phyloP scores from a whole-genome alignment of 1,284 basidiomycete species.

The Athelia sp. region DNA sequence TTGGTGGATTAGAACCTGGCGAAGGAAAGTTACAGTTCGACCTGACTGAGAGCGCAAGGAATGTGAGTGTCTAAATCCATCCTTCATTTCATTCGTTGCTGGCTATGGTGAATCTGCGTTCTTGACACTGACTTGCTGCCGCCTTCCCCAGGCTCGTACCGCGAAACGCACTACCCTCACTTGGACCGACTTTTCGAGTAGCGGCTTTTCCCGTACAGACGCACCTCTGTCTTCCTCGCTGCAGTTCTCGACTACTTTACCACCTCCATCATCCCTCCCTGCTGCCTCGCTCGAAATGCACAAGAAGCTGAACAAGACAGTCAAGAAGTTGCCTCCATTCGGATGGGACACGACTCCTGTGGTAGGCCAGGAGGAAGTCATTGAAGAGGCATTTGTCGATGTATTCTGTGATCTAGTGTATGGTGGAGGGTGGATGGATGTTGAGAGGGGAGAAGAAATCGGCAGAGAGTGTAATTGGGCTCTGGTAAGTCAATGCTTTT shows the following conservation, averaged over 20 bases:
- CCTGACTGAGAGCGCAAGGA: conserved; percentile 78
- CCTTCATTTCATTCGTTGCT: not conserved
- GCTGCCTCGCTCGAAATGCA: conserved; percentile 66
- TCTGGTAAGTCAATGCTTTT: conserved; percentile 50
- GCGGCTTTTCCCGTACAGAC: conserved; percentile 77
- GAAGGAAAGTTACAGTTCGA: conserved; percentile 81
- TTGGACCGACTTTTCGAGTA: conserved; percentile 81
- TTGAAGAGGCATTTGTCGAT: conserved; percentile 85
- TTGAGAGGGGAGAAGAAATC: conserved; percentile 65
- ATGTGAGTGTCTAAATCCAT: conserved; percentile 53
- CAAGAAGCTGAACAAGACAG: conserved; percentile 77
- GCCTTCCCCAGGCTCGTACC: conserved; percentile 47
- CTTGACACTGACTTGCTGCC: conserved; percentile 2
- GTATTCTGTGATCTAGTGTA: conserved; percentile 84
- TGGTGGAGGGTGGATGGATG: conserved; percentile 76
- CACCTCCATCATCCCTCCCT: conserved; percentile 68
- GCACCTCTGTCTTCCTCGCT: conserved; percentile 70
- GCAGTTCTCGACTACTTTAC: conserved; percentile 69
- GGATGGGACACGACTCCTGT: conserved; percentile 83
- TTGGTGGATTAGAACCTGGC: conserved; percentile 47
- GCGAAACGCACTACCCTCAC: conserved; percentile 75
- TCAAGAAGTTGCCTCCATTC: conserved; percentile 75
- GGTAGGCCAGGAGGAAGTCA: conserved; percentile 62
- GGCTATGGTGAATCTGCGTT: too few species aligned
- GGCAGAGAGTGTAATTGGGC: conserved; percentile 89